These are phyloP conservation scores for Meira nashicola DNA, from an alignment of 1,284 basidiomycete species.

Conservation along the genomic window DNA sequence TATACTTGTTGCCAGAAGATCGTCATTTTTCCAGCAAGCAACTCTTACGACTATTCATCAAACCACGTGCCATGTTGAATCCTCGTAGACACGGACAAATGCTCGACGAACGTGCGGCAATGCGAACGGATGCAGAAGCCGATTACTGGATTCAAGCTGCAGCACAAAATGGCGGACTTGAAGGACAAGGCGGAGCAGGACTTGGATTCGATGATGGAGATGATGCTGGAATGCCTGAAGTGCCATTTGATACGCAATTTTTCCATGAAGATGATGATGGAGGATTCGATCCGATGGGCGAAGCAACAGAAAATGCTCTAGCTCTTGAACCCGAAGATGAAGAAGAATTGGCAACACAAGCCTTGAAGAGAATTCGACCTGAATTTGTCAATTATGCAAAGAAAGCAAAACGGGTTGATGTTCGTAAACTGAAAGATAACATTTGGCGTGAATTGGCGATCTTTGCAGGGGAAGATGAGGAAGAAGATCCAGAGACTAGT, in stretches of 20 bases:
- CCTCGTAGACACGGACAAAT: not conserved
- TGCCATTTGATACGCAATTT: slow-evolving; percentile 89
- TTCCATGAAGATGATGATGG: slow-evolving; percentile 83
- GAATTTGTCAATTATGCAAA: slow-evolving; percentile 93
- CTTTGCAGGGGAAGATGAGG: slow-evolving; percentile 15
- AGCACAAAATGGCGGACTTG: slow-evolving; percentile 52
- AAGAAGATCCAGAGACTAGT: slow-evolving; percentile 15
- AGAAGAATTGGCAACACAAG: slow-evolving; percentile 76
- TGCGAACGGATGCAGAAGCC: slow-evolving; percentile 83
- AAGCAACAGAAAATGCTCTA: slow-evolving; percentile 37
- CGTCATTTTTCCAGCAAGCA: slow-evolving; percentile 92
- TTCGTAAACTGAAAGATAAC: slow-evolving; percentile 92
- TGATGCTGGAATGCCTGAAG: slow-evolving; percentile 55
- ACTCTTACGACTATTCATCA: slow-evolving; percentile 84
- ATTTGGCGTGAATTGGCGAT: slow-evolving; percentile 81
- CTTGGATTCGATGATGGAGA: not conserved
- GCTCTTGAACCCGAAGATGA: slow-evolving; percentile 60
- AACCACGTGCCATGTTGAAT: slow-evolving; percentile 58
- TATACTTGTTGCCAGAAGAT: slow-evolving; percentile 81
- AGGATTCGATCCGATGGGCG: slow-evolving; percentile 23
- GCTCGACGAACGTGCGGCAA: slow-evolving; percentile 55
- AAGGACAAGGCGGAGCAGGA: not conserved
- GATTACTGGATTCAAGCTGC: slow-evolving; percentile 87
- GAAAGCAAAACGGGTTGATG: slow-evolving; percentile 92
- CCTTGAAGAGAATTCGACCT: slow-evolving; percentile 69